A percentile compares a stretch with the other conserved stretches of the same genome.
phyloP scores from a whole-genome alignment of 768 basidiomycete species.

The Suillus paluster region DNA sequence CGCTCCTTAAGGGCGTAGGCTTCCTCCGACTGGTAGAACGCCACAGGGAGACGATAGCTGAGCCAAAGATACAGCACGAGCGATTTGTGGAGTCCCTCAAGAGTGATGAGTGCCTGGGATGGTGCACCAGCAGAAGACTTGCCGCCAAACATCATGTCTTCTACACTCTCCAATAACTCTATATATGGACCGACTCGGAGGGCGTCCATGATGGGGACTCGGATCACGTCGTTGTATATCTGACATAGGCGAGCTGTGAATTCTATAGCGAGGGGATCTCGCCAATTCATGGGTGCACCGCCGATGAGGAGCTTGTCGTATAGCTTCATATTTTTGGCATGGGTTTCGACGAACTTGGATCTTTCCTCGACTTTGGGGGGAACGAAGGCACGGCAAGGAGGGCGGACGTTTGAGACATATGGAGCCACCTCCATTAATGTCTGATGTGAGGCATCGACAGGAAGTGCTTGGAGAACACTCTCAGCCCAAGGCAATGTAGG shows the following conservation, averaged over 20 bases:
- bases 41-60: conserved; percentile 65
- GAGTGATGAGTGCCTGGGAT: conserved; percentile 23
- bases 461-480: conserved; percentile 45
- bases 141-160: conserved; percentile 25
- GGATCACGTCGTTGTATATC: conserved; percentile 40
- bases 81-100: conserved; percentile 81
- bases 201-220: conserved; percentile 26
- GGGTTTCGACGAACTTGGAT: conserved; percentile 49
- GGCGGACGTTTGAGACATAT: conserved; percentile 51
- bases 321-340: conserved; percentile 42
- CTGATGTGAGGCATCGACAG: conserved; percentile 41
- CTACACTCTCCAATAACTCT: conserved; percentile 23
- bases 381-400: conserved; percentile 45
- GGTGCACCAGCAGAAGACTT: conserved; percentile 4
- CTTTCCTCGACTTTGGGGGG: conserved; percentile 29
- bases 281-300: conserved; percentile 59
- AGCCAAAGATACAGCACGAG: conserved; percentile 88
- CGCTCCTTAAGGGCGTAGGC: conserved; percentile 60
- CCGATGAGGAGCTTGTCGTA: conserved; percentile 50
- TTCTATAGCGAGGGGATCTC: conserved; percentile 37
- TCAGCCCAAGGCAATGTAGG: conserved; percentile 29
- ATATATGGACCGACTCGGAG: conserved; percentile 27
- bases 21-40: conserved; percentile 60
- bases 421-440: conserved; percentile 53
- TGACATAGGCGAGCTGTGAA: conserved; percentile 5